Conservation (phyloP, 805 yeast species). For the Candida loeiensis region DNA sequence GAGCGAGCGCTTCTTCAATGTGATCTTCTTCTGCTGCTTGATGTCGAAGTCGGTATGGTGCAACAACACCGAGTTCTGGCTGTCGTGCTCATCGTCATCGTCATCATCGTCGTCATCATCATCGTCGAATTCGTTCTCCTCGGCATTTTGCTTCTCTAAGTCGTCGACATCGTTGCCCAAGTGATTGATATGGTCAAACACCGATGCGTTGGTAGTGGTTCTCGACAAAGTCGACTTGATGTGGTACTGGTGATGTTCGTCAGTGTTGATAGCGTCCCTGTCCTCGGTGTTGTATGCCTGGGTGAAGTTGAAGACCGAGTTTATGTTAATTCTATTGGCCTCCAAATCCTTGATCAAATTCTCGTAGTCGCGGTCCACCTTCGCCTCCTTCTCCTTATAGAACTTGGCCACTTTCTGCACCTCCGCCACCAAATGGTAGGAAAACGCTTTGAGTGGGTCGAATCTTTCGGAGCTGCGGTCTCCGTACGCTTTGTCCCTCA, state of each 20-base stretch:
- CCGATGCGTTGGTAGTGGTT: slow-evolving; percentile 23
- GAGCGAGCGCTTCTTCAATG: slow-evolving; percentile 63
- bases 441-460: slow-evolving; percentile 41
- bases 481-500: not conserved
- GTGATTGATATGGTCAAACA: slow-evolving; percentile 26
- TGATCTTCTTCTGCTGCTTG: slow-evolving; percentile 51
- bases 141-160: slow-evolving; percentile 14
- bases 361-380: slow-evolving; percentile 44
- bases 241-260: slow-evolving; percentile 20
- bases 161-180: slow-evolving; percentile 22
- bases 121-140: slow-evolving; percentile 6
- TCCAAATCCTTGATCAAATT: slow-evolving; percentile 29
- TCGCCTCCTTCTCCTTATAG: slow-evolving; percentile 45
- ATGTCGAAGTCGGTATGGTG: slow-evolving; percentile 46
- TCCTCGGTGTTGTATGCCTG: slow-evolving; percentile 20
- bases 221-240: slow-evolving; percentile 19
- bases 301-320: slow-evolving; percentile 24
- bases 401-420: slow-evolving; percentile 51
- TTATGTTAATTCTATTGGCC: slow-evolving; percentile 23
- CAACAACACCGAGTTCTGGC: slow-evolving; percentile 11
- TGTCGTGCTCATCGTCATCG: slow-evolving; percentile 30
- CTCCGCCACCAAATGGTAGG: slow-evolving; percentile 46
- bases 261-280: slow-evolving; percentile 10
- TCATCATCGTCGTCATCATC: slow-evolving; percentile 18
- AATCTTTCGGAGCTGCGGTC: slow-evolving; percentile 5